Percentiles rank a stretch among this genome's conserved stretches.
Conservation (phyloP, 2,329 filamentous ascomycete genomes). For the Alternaria arborescens region DNA sequence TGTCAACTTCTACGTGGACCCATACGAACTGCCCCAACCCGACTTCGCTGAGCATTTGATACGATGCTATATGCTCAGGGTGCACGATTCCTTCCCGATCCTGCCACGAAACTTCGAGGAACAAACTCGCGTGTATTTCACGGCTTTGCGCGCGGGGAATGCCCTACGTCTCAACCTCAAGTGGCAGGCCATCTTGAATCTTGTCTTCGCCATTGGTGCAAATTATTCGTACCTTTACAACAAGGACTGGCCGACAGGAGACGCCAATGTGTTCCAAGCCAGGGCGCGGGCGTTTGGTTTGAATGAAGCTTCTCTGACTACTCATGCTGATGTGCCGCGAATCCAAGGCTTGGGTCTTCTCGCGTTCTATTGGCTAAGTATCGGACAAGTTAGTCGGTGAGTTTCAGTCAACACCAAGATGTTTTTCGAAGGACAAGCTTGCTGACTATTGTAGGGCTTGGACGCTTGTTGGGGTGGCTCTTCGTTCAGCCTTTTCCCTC, state of each 20-base stretch:
- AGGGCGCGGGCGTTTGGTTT: slow-evolving; percentile 49
- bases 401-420: slow-evolving; percentile 7
- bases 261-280: slow-evolving; percentile 52
- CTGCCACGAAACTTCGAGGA: slow-evolving; percentile 45
- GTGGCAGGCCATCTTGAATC: slow-evolving; percentile 53
- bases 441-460: slow-evolving; percentile 46
- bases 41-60: slow-evolving; percentile 46
- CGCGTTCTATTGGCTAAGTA: slow-evolving; percentile 52
- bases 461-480: slow-evolving; percentile 47
- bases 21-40: slow-evolving; percentile 44
- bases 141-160: slow-evolving; percentile 28
- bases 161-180: slow-evolving; percentile 30
- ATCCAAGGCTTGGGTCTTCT: slow-evolving; percentile 52
- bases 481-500: slow-evolving; percentile 50
- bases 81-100: slow-evolving; percentile 53
- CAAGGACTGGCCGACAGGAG: slow-evolving; percentile 36
- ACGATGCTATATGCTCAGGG: slow-evolving; percentile 49
- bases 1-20: slow-evolving; percentile 38
- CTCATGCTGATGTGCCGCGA: slow-evolving; percentile 49
- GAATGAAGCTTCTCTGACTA: slow-evolving; percentile 37
- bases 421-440: neutral
- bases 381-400: slow-evolving; percentile 54
- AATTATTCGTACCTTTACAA: slow-evolving; percentile 49
- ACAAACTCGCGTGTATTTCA: slow-evolving; percentile 47
- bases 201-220: slow-evolving; percentile 55